Conservation (phyloP, 2,329 filamentous ascomycete genomes). For the Monosporascus sp. region DNA sequence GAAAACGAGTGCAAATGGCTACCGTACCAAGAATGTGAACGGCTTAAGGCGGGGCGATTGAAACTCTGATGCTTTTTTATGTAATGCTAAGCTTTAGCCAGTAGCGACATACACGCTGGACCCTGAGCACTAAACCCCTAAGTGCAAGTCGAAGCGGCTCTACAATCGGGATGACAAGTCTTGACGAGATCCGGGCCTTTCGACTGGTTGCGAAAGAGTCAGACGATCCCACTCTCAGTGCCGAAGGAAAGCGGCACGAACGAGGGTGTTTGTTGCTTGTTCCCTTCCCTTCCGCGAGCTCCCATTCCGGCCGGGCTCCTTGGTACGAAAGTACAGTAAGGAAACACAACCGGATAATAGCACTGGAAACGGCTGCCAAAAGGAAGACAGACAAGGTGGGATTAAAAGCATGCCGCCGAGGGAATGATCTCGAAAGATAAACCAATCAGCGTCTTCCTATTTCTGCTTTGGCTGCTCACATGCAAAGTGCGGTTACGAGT, state of each 20-base stretch:
- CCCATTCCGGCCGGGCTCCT: too few species aligned
- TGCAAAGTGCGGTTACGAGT: not conserved
- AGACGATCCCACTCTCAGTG: not conserved
- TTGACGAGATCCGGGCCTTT: not conserved
- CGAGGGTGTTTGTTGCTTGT: not conserved
- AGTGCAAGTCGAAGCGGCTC: slow-evolving; percentile 48
- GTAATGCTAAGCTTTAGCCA: slow-evolving; percentile 20
- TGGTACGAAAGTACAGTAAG: too few species aligned
- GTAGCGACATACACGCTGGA: not conserved
- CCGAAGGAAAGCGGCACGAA: not conserved
- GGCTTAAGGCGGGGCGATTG: not conserved
- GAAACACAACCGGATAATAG: too few species aligned
- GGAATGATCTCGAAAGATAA: not conserved
- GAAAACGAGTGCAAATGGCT: slow-evolving; percentile 2
- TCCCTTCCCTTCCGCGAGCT: not conserved
- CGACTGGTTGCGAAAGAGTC: not conserved
- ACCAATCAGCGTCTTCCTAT: not conserved
- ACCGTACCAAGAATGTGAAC: not conserved
- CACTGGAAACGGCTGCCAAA: not conserved
- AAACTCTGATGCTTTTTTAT: slow-evolving; percentile 21
- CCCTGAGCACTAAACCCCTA: slow-evolving; percentile 46
- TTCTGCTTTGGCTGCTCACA: not conserved
- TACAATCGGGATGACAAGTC: slow-evolving; percentile 18
- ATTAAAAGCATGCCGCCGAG: not conserved
- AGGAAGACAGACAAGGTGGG: not conserved